Evolutionary conservation across 2,329 filamentous ascomycete genomes (phyloP), one percentile per base, ranked within the genome.

Genomic region (Botrytis pseudocinerea): DNA sequence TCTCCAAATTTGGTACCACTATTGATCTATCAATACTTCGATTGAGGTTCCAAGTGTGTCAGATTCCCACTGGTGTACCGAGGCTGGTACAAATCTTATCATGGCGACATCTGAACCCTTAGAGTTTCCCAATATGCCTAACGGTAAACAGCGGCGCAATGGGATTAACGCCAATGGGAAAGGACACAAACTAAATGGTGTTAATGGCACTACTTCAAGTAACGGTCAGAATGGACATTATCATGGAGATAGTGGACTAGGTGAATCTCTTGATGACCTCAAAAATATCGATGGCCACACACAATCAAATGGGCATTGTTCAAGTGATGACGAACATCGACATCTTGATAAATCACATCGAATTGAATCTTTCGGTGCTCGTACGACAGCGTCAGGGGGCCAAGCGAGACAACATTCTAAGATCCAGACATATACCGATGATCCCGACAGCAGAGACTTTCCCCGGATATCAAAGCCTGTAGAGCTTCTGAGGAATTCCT

Each of bases 401-500:
- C 78, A 77, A 62, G 76, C 76, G 1, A 77, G 76, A 69, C 76
- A 77, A 4, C 63, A 78, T 72, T 75, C 79, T 5, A 80, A 79
- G 69, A 79, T 79, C 69, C 75, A 68, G 32, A 76, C 78, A 18
- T 80, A 81, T 61, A 77, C 73, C 6, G 79, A 81, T 73, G 78
- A 81, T 65, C 71, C 77, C n/a, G 68, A 77, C 22, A 73, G 60
- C 10, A 77, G 78, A 61, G 59, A 73, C 40, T 89, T 85, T 74
- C 88, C 87, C 1, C 84, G 88, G 1, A 86, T 90, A 73, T 88
- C 87, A 35, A 86, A 84, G 73, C 85, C 87, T 0, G 84, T 90
- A 20, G 86, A 90, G 78, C 81, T 89, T 40, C 85, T 91, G 79
- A 84, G 86, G 40, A 82, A 83, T 72, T 82, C 82, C 10, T 92